phyloP scores from a whole-genome alignment of 345 rosid genomes.

The Pistacia integerrima region DNA sequence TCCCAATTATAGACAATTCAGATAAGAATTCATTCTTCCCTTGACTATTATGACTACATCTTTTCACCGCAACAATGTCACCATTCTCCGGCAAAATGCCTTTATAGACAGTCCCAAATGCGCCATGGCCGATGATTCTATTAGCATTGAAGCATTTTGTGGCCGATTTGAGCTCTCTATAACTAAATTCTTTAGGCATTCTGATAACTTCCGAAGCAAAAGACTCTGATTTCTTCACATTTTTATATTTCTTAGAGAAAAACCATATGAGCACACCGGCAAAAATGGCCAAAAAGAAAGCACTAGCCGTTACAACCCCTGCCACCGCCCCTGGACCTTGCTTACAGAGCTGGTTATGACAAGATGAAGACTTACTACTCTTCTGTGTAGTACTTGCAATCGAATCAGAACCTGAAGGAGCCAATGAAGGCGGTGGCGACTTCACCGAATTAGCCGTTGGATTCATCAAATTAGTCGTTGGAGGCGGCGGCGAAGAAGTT shows the following conservation, averaged over 20 bases:
- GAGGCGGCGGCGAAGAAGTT: conserved; percentile 50
- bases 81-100: conserved; percentile 72
- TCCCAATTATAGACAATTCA: conserved; percentile 81
- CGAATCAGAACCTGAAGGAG: conserved; percentile 45
- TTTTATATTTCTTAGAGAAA: conserved; percentile 60
- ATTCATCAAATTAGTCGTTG: conserved; percentile 58
- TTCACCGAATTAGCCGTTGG: conserved; percentile 66
- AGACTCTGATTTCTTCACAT: conserved; percentile 53
- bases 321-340: conserved; percentile 92
- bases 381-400: conserved; percentile 34
- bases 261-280: conserved; percentile 78
- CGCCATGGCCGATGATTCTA: conserved; percentile 87
- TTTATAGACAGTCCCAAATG: conserved; percentile 89
- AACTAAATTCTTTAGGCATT: conserved; percentile 88
- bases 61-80: conserved; percentile 81
- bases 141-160: conserved; percentile 71
- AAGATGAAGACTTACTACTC: conserved; percentile 51
- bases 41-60: conserved; percentile 86
- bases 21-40: conserved; percentile 89
- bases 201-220: conserved; percentile 76
- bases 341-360: conserved; percentile 84
- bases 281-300: conserved; percentile 75
- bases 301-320: conserved; percentile 93
- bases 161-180: conserved; percentile 82
- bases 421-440: conserved; percentile 65